Evolutionary conservation across 306 rosid genomes (phyloP), one percentile per base, ranked within the genome.

Genomic region (Purshia tridentata): DNA sequence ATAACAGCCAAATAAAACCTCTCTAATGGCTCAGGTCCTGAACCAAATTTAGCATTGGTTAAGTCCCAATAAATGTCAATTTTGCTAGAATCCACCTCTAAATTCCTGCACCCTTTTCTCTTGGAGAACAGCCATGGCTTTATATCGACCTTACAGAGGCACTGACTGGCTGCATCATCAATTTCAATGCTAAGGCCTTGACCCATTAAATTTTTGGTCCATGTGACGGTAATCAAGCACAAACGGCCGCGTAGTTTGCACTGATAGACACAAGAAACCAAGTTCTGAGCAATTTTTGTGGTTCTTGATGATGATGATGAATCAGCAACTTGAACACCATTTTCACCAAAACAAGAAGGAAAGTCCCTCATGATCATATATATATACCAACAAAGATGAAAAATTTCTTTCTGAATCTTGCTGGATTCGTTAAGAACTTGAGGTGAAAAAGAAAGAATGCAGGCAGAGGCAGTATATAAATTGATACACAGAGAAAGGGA

Each of bases 291-390:
- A 65, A 81, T 64, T 86, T 84, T 90, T 54, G 85, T 58, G 19
- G 82, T 55, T 20, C 81, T 84, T 49, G 92, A 86, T 0, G 83
- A 77, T 9, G 93, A 88, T 1, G 86, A 83, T 15, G 92, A 87
- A 79, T 93, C 93, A 12, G 88, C 90, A 64, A 93, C 84, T 76
- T 93, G 98, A 40, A 93, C 86, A 37, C 96, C 97, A 74, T 83
- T 93, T 79, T 93, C 98, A 22, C 98, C 98, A 71, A 93, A 88
- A 78, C 97, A 93, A 78, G 98, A 90, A 76, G 98, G 96, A 72
- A 90, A 93, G 19, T 93, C 98, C 86, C 82, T 88, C 98, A 93
- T 93, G 49, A 46, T 55, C 16, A 59, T 14, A 64, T 35, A 35
- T 37, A 15, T 60, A 42, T 77, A 77, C 7, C 56, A 22, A 22